phyloP scores from a whole-genome alignment of 371 early-diverging fungal species.

The Sporodiniella umbellata region DNA sequence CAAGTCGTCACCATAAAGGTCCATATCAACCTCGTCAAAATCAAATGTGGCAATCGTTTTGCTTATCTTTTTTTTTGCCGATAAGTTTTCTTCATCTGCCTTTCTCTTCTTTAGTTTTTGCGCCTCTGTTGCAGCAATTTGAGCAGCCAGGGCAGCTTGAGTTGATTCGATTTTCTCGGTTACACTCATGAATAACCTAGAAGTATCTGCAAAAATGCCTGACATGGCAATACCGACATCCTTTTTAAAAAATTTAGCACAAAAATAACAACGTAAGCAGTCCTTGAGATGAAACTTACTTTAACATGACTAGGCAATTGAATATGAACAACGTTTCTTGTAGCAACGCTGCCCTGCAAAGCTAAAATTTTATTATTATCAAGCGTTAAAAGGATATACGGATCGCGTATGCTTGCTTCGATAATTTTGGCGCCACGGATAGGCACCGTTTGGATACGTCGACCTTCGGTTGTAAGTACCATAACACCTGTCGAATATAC shows the following conservation, averaged over 20 bases:
- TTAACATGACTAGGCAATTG: constrained; percentile 39
- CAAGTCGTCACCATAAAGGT: constrained; percentile 58
- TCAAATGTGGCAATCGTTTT: constrained; percentile 17
- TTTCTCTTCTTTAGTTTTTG: constrained; percentile 27
- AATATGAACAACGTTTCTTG: constrained; percentile 39
- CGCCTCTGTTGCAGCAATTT: neutral
- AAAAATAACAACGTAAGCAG: too few species aligned
- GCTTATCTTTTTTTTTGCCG: constrained; percentile 14
- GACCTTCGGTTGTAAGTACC: constrained; percentile 66
- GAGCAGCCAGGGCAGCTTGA: neutral
- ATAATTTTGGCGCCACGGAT: constrained; percentile 64
- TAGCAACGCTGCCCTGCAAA: constrained; percentile 53
- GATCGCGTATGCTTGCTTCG: constrained; percentile 76
- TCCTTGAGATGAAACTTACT: constrained; percentile 31
- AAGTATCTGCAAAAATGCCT: constrained; percentile 59
- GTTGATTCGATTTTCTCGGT: constrained; percentile 16
- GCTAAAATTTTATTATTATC: constrained; percentile 63
- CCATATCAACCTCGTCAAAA: constrained; percentile 61
- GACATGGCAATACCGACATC: constrained; percentile 43
- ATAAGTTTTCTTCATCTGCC: constrained; percentile 15
- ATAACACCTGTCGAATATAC: constrained; percentile 74
- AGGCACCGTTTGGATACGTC: constrained; percentile 53
- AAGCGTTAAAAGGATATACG: constrained; percentile 73
- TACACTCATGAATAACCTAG: constrained; percentile 47
- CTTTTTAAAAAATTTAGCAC: constrained; percentile 13